These are phyloP conservation scores for Plasmodium reichenowi DNA, from an alignment of 169 alveolate genomes.

Conservation along the genomic window DNA sequence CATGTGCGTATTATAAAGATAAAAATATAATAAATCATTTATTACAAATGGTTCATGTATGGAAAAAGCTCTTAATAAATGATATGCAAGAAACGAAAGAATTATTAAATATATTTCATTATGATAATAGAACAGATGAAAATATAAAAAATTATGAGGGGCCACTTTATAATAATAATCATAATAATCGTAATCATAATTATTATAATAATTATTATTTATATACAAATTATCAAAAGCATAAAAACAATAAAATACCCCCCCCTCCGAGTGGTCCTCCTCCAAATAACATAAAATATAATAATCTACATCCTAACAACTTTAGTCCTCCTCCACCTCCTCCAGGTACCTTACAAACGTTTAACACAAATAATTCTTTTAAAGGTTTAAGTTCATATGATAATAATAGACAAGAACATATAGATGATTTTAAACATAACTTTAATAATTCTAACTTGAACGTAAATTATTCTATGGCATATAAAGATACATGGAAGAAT, in stretches of 20 bases:
- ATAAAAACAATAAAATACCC: neutral
- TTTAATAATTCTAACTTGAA: neutral
- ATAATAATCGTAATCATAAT: neutral
- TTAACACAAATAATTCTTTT: neutral
- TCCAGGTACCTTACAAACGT: neutral
- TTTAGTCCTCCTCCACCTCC: constrained; percentile 33
- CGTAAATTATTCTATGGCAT: neutral
- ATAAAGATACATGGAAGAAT: constrained; percentile 17
- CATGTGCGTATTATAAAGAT: constrained; percentile 76
- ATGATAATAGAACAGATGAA: neutral
- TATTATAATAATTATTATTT: neutral
- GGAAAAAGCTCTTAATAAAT: constrained; percentile 30
- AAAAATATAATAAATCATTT: constrained; percentile 45
- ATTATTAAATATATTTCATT: constrained; percentile 49
- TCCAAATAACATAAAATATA: constrained; percentile 1
- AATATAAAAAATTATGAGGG: no score
- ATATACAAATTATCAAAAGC: neutral
- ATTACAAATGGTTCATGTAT: constrained; percentile 48
- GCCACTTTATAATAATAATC: neutral
- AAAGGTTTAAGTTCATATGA: neutral
- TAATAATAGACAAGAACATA: constrained; percentile 3
- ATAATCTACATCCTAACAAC: neutral
- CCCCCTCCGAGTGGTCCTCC: constrained; percentile 43
- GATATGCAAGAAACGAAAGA: constrained; percentile 38
- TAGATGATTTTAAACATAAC: neutral